A percentile compares a stretch with the other conserved stretches of the same genome.
Conservation (phyloP, 768 basidiomycete genomes). For the Boletus edulis region DNA sequence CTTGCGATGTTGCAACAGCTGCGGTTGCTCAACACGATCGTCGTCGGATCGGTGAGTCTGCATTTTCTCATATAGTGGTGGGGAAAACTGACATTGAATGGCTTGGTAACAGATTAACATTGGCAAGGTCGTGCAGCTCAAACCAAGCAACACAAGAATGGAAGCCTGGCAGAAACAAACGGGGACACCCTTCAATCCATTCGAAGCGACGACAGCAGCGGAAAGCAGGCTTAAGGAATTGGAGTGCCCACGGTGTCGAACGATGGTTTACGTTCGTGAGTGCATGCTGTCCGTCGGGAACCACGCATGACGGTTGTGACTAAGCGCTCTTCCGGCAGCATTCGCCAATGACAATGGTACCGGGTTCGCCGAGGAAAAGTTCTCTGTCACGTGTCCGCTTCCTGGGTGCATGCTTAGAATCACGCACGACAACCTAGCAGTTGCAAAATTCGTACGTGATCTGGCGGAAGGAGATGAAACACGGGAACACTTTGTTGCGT, state of each 20-base stretch:
- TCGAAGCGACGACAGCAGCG: slow-evolving; percentile 31
- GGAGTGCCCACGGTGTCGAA: slow-evolving; percentile 37
- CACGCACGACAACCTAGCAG: slow-evolving; percentile 39
- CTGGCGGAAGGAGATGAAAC: slow-evolving; percentile 25
- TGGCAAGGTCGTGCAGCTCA: slow-evolving; percentile 12
- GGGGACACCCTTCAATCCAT: slow-evolving; percentile 32
- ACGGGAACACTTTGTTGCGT: slow-evolving; percentile 35
- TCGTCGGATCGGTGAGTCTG: slow-evolving; percentile 28
- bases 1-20: slow-evolving; percentile 24
- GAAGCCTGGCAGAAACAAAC: slow-evolving; percentile 26
- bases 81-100: background rate
- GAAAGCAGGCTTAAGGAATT: slow-evolving; percentile 25
- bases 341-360: slow-evolving; percentile 39
- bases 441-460: slow-evolving; percentile 43
- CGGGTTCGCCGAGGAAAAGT: slow-evolving; percentile 48
- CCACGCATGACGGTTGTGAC: background rate
- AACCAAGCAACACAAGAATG: slow-evolving; percentile 14
- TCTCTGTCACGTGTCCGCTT: slow-evolving; percentile 36
- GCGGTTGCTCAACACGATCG: slow-evolving; percentile 25
- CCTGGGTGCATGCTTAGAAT: slow-evolving; percentile 40
- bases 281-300: background rate
- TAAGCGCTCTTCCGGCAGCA: slow-evolving; percentile 29
- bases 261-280: slow-evolving; percentile 31
- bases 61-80: background rate
- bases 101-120: slow-evolving; percentile 23